phyloP scores from a whole-genome alignment of 2,329 filamentous ascomycete genomes.

The Trichoderma breve region DNA sequence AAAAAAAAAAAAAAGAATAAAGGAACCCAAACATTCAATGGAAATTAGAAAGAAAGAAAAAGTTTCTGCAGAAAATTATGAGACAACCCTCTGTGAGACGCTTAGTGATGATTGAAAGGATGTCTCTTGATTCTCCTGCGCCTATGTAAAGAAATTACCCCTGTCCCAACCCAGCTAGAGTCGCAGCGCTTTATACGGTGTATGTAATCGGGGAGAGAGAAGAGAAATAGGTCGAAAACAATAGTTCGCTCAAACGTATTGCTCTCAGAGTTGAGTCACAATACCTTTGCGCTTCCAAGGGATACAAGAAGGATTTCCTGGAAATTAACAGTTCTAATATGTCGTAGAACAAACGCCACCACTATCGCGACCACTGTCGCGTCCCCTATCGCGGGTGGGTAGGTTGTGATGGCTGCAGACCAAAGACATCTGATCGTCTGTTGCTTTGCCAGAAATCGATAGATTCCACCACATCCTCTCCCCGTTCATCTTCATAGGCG shows the following conservation, averaged over 20 bases:
- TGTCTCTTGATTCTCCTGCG: constrained; percentile 19
- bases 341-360: constrained; percentile 1
- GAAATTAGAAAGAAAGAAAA: neutral
- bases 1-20: neutral
- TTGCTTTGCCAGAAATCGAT: constrained; percentile 92
- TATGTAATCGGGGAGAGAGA: constrained; percentile 21
- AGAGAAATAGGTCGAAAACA: neutral
- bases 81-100: neutral
- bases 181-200: constrained; percentile 11
- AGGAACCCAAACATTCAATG: neutral
- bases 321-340: constrained; percentile 20
- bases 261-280: constrained; percentile 22
- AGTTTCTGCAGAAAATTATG: neutral
- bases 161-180: constrained; percentile 4
- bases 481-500: constrained; percentile 92
- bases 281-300: constrained; percentile 24
- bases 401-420: constrained; percentile 16
- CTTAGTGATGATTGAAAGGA: neutral
- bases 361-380: constrained; percentile 18
- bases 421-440: constrained; percentile 46
- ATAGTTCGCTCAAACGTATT: constrained; percentile 24
- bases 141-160: constrained; percentile 10
- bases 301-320: constrained; percentile 32
- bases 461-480: constrained; percentile 89
- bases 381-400: constrained; percentile 19